phyloP scores from a whole-genome alignment of 1,139 yeast species.

The Pneumocystis oryctolagi region DNA sequence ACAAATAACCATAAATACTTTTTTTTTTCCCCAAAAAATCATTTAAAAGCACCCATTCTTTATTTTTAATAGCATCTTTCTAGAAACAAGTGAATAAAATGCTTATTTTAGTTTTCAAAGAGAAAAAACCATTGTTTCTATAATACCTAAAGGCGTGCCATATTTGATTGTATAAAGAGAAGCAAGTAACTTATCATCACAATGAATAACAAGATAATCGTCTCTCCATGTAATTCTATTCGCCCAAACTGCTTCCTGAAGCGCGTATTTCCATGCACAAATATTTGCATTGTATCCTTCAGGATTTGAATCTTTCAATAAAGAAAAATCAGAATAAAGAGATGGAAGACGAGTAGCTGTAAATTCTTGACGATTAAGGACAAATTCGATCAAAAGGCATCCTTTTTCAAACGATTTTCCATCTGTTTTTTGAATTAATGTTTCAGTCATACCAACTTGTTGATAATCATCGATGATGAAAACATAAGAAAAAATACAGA shows the following conservation, averaged over 20 bases:
- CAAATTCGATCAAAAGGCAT: not conserved
- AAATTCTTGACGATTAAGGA: not conserved
- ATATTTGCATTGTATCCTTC: conserved; percentile 5
- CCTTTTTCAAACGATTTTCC: not conserved
- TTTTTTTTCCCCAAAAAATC: not conserved
- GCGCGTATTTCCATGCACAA: conserved; percentile 2
- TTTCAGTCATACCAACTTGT: conserved; percentile 2
- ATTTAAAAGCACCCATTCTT: not conserved
- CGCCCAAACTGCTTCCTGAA: conserved; percentile 23
- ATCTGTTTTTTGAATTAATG: not conserved
- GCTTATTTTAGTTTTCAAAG: not conserved
- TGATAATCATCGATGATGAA: not conserved
- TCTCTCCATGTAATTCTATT: not conserved
- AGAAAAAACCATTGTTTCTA: not conserved
- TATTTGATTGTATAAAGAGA: not conserved
- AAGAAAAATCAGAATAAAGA: conserved; percentile 4
- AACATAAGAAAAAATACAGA: not conserved
- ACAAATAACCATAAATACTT: not conserved
- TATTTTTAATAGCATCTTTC: not conserved
- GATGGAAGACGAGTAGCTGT: conserved; percentile 1
- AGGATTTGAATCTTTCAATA: not conserved
- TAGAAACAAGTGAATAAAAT: not conserved
- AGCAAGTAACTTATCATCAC: not conserved
- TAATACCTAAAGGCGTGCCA: not conserved
- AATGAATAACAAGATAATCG: not conserved